Evolutionary conservation across 148 eudicot genomes (phyloP), one percentile per base, ranked within the genome.

Genomic region (Silene conica): DNA sequence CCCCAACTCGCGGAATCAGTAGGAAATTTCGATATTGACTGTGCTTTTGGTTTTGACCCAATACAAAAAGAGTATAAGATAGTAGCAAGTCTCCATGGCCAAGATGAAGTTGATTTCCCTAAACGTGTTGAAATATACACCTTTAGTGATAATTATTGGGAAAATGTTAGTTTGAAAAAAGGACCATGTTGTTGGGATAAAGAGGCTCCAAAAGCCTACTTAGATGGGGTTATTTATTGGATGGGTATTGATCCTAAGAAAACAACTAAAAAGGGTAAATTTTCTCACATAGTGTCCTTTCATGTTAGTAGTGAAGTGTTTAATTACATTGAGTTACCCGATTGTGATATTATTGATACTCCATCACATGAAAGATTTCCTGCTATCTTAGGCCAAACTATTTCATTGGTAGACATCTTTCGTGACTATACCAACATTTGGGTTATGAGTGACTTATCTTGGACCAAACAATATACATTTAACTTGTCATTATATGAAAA

Each of bases 1-100:
- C 63, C 69, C 21, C 12, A 52, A 6, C 3, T 69, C 12, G 19
- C 63, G 8, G 7, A 0, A 18, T 11, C 15, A 0, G 11, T 16
- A 16, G 19, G 11, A 34, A 21, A 14, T 1, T 14, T n/a, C 16
- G 62, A 63, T 28, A 46, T 70, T 7, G 74, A 77, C 54, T 70
- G 59, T 21, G 79, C 69, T 20, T 77, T 77, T 14, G 79, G 79
- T 18, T 77, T n/a, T 5, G 74, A 77, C n/a, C 23, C 69, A 0
- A 18, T 34, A 4, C 70, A 6, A 18, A 77, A 70, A 31, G 74
- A 77, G 14, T 70, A 62, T 43, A 77, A 77, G 54, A 60, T 77
- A 19, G 20, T 77, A 21, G n/a, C 74, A 38, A 62, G 63, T 77
- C 18, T 77, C 6, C 43, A 63, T 23, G 1, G 1, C 1, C 3